These are phyloP conservation scores for Mortierella sp. DNA, from an alignment of 371 early-diverging fungal genomes.

Conservation along the genomic window DNA sequence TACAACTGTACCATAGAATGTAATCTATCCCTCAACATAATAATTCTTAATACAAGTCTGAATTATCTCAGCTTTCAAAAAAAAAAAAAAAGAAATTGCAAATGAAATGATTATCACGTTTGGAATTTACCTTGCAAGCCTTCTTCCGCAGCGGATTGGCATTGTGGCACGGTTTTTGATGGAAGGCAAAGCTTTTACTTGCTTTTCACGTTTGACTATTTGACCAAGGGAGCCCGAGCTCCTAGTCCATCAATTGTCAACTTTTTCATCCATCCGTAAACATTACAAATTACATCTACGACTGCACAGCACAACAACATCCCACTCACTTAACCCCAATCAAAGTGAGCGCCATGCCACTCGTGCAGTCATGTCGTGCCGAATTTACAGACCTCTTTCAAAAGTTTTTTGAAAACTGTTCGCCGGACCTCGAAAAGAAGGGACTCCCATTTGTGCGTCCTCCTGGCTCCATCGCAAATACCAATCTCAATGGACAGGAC, in stretches of 20 bases:
- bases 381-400: conserved; percentile 38
- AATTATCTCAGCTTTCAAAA: not conserved
- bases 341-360: conserved; percentile 20
- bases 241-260: no score
- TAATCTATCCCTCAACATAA: not conserved
- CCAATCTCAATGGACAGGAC: not conserved
- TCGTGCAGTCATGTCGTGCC: conserved; percentile 7
- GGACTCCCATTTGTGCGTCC: conserved; percentile 8
- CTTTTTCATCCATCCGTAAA: no score
- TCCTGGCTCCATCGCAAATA: not conserved
- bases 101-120: not conserved
- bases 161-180: not conserved
- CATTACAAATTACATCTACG: no score
- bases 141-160: not conserved
- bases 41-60: not conserved
- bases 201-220: not conserved
- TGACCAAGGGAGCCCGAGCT: no score
- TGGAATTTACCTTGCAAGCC: not conserved
- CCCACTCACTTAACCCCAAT: not conserved
- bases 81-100: not conserved
- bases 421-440: conserved; percentile 20
- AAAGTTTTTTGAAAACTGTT: conserved; percentile 30
- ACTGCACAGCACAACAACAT: not conserved
- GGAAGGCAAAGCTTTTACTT: not conserved
- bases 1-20: conserved; percentile 6